Evolutionary conservation across 768 basidiomycete genomes (phyloP).

Genomic region (Leucosporidium yakuticum): DNA sequence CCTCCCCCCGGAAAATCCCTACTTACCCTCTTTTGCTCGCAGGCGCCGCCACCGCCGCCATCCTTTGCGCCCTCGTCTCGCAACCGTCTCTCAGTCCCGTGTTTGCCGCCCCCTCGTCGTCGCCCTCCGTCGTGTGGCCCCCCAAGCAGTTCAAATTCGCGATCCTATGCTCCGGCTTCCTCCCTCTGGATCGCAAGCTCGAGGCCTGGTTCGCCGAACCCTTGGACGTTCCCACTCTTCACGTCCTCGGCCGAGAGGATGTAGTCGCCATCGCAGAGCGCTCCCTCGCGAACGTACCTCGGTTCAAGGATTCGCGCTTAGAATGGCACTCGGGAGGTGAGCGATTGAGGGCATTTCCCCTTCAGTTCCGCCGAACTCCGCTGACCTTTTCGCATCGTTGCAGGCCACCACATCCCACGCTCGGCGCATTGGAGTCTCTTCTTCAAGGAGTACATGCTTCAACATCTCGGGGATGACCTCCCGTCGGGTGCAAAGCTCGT

Average conservation of each 20-base stretch:
- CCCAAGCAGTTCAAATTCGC: slow-evolving; percentile 27
- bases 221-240: slow-evolving; percentile 63
- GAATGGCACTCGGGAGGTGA: slow-evolving; percentile 74
- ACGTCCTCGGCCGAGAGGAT: slow-evolving; percentile 70
- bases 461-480: no score
- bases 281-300: slow-evolving; percentile 53
- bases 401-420: slow-evolving; percentile 78
- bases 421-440: slow-evolving; percentile 71
- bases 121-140: slow-evolving; percentile 10
- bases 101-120: slow-evolving; percentile 11
- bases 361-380: neutral
- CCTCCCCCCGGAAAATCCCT: neutral
- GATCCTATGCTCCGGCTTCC: slow-evolving; percentile 28
- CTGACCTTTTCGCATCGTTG: no score
- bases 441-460: slow-evolving; percentile 54
- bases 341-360: slow-evolving; percentile 35
- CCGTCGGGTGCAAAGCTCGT: no score
- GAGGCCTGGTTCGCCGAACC: slow-evolving; percentile 36
- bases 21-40: neutral
- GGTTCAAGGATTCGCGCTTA: slow-evolving; percentile 57
- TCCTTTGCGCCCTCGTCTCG: slow-evolving; percentile 24
- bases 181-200: slow-evolving; percentile 21
- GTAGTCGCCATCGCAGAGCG: slow-evolving; percentile 53
- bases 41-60: slow-evolving; percentile 23
- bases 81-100: slow-evolving; percentile 24